These are phyloP conservation scores for Quercus wislizeni DNA, from an alignment of 306 rosid genomes.

Conservation along the genomic window DNA sequence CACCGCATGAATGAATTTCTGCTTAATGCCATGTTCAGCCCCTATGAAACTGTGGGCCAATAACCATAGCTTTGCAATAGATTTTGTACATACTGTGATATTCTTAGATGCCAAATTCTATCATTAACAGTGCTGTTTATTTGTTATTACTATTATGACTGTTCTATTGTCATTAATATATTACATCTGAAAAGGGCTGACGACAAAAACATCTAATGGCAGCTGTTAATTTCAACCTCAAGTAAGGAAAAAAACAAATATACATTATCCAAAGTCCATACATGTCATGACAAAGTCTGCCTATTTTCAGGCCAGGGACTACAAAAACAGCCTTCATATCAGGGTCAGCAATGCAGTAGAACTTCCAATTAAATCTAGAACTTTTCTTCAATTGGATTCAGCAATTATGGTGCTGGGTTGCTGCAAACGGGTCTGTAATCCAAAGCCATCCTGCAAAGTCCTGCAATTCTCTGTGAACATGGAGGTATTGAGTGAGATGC, in stretches of 20 bases:
- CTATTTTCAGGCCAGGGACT: slow-evolving; percentile 24
- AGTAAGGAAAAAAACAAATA: slow-evolving; percentile 19
- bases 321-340: slow-evolving; percentile 35
- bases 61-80: not conserved
- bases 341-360: slow-evolving; percentile 22
- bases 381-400: slow-evolving; percentile 28
- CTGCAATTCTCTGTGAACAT: slow-evolving; percentile 11
- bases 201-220: slow-evolving; percentile 24
- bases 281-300: slow-evolving; percentile 14
- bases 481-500: slow-evolving; percentile 25
- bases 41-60: not conserved
- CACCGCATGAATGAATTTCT: not conserved
- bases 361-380: slow-evolving; percentile 21
- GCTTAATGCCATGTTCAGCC: not conserved
- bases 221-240: slow-evolving; percentile 2
- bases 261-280: not conserved
- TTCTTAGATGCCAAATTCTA: not conserved
- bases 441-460: slow-evolving; percentile 21
- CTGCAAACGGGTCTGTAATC: slow-evolving; percentile 18
- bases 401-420: slow-evolving; percentile 14
- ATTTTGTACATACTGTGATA: not conserved
- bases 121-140: slow-evolving; percentile 12
- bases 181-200: slow-evolving; percentile 17
- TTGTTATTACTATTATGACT: slow-evolving; percentile 11
- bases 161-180: slow-evolving; percentile 20